phyloP scores from a whole-genome alignment of 1,284 basidiomycete genomes.

The Austroboletus novae-zelandiae region DNA sequence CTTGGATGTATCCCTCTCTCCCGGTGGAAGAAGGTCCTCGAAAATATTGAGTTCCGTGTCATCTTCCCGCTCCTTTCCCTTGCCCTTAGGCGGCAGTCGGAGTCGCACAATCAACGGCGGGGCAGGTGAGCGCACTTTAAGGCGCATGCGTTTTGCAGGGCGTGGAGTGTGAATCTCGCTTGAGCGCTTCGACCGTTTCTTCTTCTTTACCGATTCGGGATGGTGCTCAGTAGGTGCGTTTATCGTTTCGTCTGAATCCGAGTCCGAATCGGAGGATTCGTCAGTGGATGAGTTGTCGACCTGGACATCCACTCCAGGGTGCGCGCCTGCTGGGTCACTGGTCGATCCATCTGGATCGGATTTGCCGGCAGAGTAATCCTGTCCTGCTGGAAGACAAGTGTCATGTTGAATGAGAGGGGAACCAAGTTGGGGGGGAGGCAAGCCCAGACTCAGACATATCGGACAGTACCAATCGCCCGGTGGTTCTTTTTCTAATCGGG shows the following conservation, averaged over 20 bases:
- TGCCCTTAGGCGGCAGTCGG: slow-evolving; percentile 53
- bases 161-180: slow-evolving; percentile 25
- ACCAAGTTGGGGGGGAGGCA: slow-evolving; percentile 20
- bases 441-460: slow-evolving; percentile 44
- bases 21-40: slow-evolving; percentile 71
- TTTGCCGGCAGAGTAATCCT: slow-evolving; percentile 4
- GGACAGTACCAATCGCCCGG: slow-evolving; percentile 79
- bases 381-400: slow-evolving; percentile 2
- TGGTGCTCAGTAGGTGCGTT: slow-evolving; percentile 10
- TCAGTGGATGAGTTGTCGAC: slow-evolving; percentile 20
- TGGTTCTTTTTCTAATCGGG: slow-evolving; percentile 69
- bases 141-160: slow-evolving; percentile 40
- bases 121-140: slow-evolving; percentile 37
- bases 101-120: slow-evolving; percentile 47
- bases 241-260: slow-evolving; percentile 28
- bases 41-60: slow-evolving; percentile 65
- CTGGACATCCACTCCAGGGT: slow-evolving; percentile 22
- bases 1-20: slow-evolving; percentile 74
- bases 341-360: slow-evolving; percentile 7
- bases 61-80: slow-evolving; percentile 63
- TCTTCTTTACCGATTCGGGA: slow-evolving; percentile 29
- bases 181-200: slow-evolving; percentile 26
- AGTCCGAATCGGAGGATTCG: slow-evolving; percentile 34
- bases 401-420: slow-evolving; percentile 11
- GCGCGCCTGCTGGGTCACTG: slow-evolving; percentile 1